Evolutionary conservation across 1,284 basidiomycete species (phyloP), one percentile per base, ranked within the genome.

Genomic region (Ustilago bromivora): DNA sequence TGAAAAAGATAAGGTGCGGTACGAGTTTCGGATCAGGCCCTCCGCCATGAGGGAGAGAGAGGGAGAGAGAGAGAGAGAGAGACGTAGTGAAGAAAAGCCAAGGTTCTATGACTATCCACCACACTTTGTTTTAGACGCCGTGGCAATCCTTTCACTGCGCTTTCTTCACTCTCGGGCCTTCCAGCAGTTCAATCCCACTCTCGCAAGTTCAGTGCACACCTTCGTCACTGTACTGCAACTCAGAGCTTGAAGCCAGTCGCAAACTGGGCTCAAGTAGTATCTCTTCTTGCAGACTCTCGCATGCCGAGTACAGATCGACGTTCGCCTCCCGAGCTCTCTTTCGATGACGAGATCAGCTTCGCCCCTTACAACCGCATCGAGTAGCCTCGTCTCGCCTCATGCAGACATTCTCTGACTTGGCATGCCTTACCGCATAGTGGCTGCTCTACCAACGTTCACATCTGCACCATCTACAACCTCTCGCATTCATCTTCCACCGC

Each of bases 81-180:
- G 23, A 28, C 23, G 0, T 28, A 28, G 23, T 28, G 23, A 28
- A 28, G 23, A 28, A 28, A 28, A 28, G 52, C 66, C 69, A 64
- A 68, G 47, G 71, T 73, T 73, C 57, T 61, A 7, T 61, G 71
- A 73, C 58, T 73, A 73, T 73, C 71, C 71, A 73, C 52, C 49
- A 28, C 47, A 15, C 35, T 11, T 38, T 47, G 28, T 28, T 32
- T 52, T 43, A 55, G 41, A 64, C 57, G 71, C 65, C 65, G 71
- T 55, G 34, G 19, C 31, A 12, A 6, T 35, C 38, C 55, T 28
- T 35, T 6, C 11, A 11, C 5, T 51, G 49, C 49, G 40, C 40
- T n/a, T 47, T 55, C 35, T 11, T 13, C 41, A 28, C 35, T 53
- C 7, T 55, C 9, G 11, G 15, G 13, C 1, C 40, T 41, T 41